Base-by-base conservation (phyloP, 805 yeast species). In the Wickerhamomyces tratensis region DNA sequence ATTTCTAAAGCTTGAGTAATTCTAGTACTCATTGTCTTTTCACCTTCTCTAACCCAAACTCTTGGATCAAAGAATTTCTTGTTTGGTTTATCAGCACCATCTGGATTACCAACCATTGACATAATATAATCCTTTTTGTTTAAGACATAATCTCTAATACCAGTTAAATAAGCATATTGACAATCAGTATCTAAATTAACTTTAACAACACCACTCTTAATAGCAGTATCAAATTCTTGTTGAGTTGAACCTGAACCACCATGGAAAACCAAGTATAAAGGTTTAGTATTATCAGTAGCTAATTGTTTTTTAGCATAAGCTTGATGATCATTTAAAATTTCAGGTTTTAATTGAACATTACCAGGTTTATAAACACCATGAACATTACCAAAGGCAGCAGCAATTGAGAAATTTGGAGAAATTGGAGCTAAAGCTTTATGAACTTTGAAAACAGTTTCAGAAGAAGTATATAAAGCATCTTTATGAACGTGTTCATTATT, bases 1-100 rank as follows among this genome's bases (percentile, higher is more conserved):
- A 86, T 73, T 41, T 69, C 74, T 66, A 93, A 76, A 61, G 95
- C 94, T 67, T 79, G 82, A 49, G 84, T 56, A 62, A 93, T 76
- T 82, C 97, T 86, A 56, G 68, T 71, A 54, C 80, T 56, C 97
- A 93, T 91, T 64, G 97, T 88, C 88, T 88, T 88, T 79, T 93
- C 98, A 79, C 98, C 98, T 76, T 91, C 98, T 80, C 98, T 89
- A 56, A 93, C 97, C 98, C 98, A 93, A 71, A 89, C 98, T 82
- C 98, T 91, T 74, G 98, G 98, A 76, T 93, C 98, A 67, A 87
- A 93, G 87, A 74, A 88, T 77, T 93, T 93, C 89, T 93, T 93
- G 91, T 93, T 93, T 75, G 98, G 98, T 79, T 87, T 86, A 74
- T 93, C 98, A 44, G 74, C 91, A 70, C 98, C 98, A 25, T 91